Evolutionary conservation across 2,329 filamentous ascomycete species (phyloP).

Genomic region (Aspergillus cejpii): DNA sequence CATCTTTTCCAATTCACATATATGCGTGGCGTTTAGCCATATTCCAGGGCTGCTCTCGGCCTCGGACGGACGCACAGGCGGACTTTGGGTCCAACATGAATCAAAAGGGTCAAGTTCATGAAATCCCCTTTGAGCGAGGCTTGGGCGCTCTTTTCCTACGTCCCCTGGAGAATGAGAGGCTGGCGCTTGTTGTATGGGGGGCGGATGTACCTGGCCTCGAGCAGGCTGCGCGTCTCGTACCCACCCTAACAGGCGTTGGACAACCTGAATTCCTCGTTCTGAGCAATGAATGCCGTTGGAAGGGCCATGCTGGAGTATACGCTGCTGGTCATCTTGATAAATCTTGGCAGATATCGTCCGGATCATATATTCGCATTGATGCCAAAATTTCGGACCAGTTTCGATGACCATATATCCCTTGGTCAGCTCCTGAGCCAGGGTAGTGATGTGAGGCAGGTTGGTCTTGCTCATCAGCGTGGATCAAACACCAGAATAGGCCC

Average conservation of each 20-base stretch:
- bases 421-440: not conserved
- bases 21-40: constrained; percentile 10
- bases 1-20: constrained; percentile 25
- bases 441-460: not conserved
- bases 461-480: not conserved
- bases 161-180: constrained; percentile 42
- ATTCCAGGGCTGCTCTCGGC: not conserved
- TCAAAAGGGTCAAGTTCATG: constrained; percentile 18
- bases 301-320: constrained; percentile 47
- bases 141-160: constrained; percentile 49
- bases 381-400: not conserved
- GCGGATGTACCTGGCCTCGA: constrained; percentile 42
- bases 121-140: constrained; percentile 29
- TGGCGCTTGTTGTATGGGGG: constrained; percentile 55
- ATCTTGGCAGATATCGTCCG: constrained; percentile 47
- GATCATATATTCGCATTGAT: constrained; percentile 38
- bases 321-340: constrained; percentile 53
- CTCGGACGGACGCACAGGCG: not conserved
- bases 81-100: constrained; percentile 6
- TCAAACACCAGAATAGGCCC: too few species aligned
- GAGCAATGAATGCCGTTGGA: constrained; percentile 43
- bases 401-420: not conserved
- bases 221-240: constrained; percentile 49
- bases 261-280: constrained; percentile 54
- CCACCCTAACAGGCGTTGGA: constrained; percentile 51